Conservation (phyloP, 2,329 filamentous ascomycete species). For the Alternaria incomplexa region DNA sequence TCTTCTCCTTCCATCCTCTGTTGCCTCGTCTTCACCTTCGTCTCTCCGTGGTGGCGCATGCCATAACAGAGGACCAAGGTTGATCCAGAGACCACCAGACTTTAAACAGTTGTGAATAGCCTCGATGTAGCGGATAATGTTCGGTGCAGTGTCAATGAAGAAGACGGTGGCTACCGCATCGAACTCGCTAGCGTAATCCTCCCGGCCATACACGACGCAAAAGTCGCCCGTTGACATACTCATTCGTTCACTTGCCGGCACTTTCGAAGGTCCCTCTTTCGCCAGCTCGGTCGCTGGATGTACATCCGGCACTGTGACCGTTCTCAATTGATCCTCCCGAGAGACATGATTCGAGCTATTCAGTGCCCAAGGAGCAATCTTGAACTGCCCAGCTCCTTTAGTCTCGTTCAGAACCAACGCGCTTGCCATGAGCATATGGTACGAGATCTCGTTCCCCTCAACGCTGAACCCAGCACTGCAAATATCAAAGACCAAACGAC, state of each 20-base stretch:
- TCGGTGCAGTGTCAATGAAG: slow-evolving; percentile 96
- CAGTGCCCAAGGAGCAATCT: slow-evolving; percentile 83
- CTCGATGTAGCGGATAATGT: slow-evolving; percentile 87
- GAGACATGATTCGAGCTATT: slow-evolving; percentile 84
- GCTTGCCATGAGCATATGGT: slow-evolving; percentile 91
- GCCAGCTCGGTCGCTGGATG: slow-evolving; percentile 49
- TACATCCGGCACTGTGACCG: slow-evolving; percentile 79
- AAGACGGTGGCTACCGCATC: slow-evolving; percentile 90
- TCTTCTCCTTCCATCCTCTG: slow-evolving; percentile 20
- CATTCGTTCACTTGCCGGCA: slow-evolving; percentile 69
- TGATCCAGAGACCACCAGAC: slow-evolving; percentile 81
- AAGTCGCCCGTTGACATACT: slow-evolving; percentile 95
- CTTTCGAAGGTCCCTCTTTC: slow-evolving; percentile 16
- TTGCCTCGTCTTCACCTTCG: not conserved
- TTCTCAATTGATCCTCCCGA: slow-evolving; percentile 75
- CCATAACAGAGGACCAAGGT: slow-evolving; percentile 91
- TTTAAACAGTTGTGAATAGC: slow-evolving; percentile 79
- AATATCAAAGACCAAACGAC: slow-evolving; percentile 87
- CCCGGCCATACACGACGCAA: slow-evolving; percentile 77
- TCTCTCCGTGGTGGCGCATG: slow-evolving; percentile 78
- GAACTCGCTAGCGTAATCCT: slow-evolving; percentile 67
- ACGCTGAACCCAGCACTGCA: slow-evolving; percentile 73
- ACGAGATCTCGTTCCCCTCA: slow-evolving; percentile 94
- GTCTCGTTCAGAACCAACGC: slow-evolving; percentile 76
- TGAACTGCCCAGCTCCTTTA: slow-evolving; percentile 65